Base-by-base conservation (phyloP, 129 eudicot genomes). In the Arctium minus region DNA sequence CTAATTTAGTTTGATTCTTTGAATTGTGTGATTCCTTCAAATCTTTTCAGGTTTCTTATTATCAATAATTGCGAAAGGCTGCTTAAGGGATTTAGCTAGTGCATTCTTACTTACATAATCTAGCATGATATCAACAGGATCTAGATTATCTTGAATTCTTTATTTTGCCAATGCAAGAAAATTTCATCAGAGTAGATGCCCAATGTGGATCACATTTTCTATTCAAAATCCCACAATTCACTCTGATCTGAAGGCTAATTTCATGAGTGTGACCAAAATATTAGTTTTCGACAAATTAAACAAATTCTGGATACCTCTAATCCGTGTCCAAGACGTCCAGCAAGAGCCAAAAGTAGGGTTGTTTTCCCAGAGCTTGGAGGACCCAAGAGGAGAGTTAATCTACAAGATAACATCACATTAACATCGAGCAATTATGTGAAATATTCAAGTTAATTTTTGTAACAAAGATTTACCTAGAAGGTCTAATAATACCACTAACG, bases 321-420 rank as follows among this genome's bases (percentile, higher is more conserved):
- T 73, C 81, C 92, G 37, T 80, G 85, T 13, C 86, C 90, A 82
- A 89, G 94, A 17, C 97, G 91, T 44, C 97, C 96, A 33, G 97
- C 96, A 75, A 94, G 98, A 83, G 98, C 97, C 89, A 94, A 87
- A 64, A 94, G 97, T 81, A 94, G 80, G 8, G 97, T 92, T 1
- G 98, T 94, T 86, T 94, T 94, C 13, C 98, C 98, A 11, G 98
- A 94, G 88, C 97, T 89, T 82, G 98, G 98, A 76, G 98, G 97
- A 1, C 98, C 98, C 89, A 94, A 85, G 77, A 94, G 96, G 75
- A 94, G 89, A 72, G 98, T 92, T 89, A 94, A 82, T 80, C 98
- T 94, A 79, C 73, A 87, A 60, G 73, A 40, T 69, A 82, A 77
- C 42, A 37, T 65, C 78, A 76, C 17, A n/a, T 65, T 48, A 39